These are phyloP conservation scores for Candida methanosorbosa DNA, from an alignment of 805 yeast species.

Conservation along the genomic window DNA sequence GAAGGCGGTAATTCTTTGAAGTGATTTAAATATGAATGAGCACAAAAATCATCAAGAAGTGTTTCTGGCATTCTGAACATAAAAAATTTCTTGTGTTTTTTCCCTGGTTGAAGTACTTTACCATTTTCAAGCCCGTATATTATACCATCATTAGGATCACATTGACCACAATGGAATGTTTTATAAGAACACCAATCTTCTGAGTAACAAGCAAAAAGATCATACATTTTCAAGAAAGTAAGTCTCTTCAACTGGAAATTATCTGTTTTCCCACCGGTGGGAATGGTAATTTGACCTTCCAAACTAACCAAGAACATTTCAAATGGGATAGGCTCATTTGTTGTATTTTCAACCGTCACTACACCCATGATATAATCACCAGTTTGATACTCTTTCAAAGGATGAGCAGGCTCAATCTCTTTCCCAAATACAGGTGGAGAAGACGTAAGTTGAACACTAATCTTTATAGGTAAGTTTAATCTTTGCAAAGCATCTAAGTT, in stretches of 20 bases:
- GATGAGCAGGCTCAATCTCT: conserved; percentile 18
- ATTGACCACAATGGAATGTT: conserved; percentile 7
- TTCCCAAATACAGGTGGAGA: conserved; percentile 24
- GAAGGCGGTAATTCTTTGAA: conserved; percentile 30
- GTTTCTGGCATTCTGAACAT: conserved; percentile 46
- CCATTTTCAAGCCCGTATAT: conserved; percentile 33
- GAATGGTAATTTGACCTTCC: conserved; percentile 37
- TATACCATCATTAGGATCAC: conserved; percentile 16
- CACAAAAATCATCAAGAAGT: conserved; percentile 44
- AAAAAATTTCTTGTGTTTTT: conserved; percentile 45
- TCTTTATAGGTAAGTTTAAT: conserved; percentile 15
- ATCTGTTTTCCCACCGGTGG: background rate
- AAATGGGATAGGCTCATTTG: conserved; percentile 37
- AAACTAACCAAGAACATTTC: conserved; percentile 54
- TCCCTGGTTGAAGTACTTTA: conserved; percentile 36
- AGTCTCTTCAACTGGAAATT: conserved; percentile 7
- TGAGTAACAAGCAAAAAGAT: conserved; percentile 34
- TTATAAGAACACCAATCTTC: conserved; percentile 6
- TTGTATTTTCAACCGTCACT: conserved; percentile 32
- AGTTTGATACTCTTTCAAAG: conserved; percentile 47
- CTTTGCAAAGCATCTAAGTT: conserved; percentile 16
- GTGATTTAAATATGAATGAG: conserved; percentile 29
- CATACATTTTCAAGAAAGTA: conserved; percentile 39
- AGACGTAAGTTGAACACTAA: conserved; percentile 29
- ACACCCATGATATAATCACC: conserved; percentile 64